Base-by-base conservation (phyloP, 208 protist species). In the Crithidia brevicula region DNA sequence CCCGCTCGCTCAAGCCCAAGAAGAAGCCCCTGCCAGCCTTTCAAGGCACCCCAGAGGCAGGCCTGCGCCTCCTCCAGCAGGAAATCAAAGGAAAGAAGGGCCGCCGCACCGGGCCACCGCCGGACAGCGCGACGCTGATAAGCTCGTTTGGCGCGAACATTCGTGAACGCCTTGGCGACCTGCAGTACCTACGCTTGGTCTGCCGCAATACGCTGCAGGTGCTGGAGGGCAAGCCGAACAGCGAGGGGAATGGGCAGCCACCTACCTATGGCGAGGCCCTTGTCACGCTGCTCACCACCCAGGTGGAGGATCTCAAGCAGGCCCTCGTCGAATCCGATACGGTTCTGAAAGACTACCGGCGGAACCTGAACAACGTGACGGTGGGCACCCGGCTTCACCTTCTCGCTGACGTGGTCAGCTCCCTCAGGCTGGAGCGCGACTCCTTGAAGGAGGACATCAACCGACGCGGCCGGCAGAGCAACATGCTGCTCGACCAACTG, bases 291-390 rank as follows among this genome's bases (percentile, higher is more conserved):
- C 74, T 67, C 10, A 76, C 69, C 1, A 52, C 70, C 11, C 76
- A 86, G 46, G 50, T 79, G 22, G 78, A 84, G 20, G 62, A 64
- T 9, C 79, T 94, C 18, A 61, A 83, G 51, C 76, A 79, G 33
- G 71, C 77, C 3, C 46, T 94, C 18, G 43, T 70, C 36, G 74
- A 91, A 28, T 50, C 89, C 30, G 86, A 83, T 53, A 70, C 63
- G 34, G 71, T 58, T 0, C 60, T 86, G 28, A 64, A 69, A 6
- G 27, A 42, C 23, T 66, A 63, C 25, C 58, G 70, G 16, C 30
- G 51, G 25, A 45, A 47, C 60, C 33, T 76, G 3, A 36, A 63
- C 8, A 63, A 74, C 22, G 28, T 62, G 25, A 67, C 66, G 3
- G 58, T 93, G 36, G 73, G 77, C 38, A 74, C 63, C 2, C 71